Base-by-base conservation (phyloP, 140 eudicot species). In the Cichorium intybus region DNA sequence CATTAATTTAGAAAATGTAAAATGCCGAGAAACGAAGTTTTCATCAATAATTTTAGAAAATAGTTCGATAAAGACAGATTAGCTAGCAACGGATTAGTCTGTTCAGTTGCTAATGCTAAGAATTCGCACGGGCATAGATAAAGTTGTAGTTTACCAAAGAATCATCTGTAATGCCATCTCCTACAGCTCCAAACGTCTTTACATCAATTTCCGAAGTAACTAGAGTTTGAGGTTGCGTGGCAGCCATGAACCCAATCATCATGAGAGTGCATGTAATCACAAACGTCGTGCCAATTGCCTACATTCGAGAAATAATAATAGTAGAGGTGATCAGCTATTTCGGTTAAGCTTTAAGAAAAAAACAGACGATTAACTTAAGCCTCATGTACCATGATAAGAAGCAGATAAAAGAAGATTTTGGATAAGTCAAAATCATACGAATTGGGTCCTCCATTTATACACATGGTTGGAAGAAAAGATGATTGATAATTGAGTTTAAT, bases 131-230 rank as follows among this genome's bases (percentile, higher is more conserved):
- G 35, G 18, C n/a, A 16, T 62, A 26, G 10, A 9, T 60, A 27
- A 17, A 49, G 17, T 56, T 15, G 12, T 26, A 3, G 41, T 21
- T 51, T 60, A 77, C 82, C 66, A 22, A 15, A 16, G 66, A 22
- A 63, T 63, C 66, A 43, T 66, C 64, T 3, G 29, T 59, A 11
- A 28, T 24, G 14, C 67, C 80, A 69, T 76, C 55, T 64, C 70
- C 77, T 3, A 59, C 22, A 37, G 56, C 74, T 49, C 65, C 82
- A 64, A 45, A 72, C 5, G n/a, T 11, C 23, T n/a, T 64, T 3
- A 65, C 78, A 71, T 77, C 70, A 41, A 49, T 9, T 52, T 71
- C 39, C 8, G 46, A 24, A 26, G 62, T 49, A 68, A 12, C 12
- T 7, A 35, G 12, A 37, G 12, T 22, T 14, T 39, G 34, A 37